Evolutionary conservation across 2,329 filamentous ascomycete species (phyloP).

Genomic region (Pseudogymnoascus sp.): DNA sequence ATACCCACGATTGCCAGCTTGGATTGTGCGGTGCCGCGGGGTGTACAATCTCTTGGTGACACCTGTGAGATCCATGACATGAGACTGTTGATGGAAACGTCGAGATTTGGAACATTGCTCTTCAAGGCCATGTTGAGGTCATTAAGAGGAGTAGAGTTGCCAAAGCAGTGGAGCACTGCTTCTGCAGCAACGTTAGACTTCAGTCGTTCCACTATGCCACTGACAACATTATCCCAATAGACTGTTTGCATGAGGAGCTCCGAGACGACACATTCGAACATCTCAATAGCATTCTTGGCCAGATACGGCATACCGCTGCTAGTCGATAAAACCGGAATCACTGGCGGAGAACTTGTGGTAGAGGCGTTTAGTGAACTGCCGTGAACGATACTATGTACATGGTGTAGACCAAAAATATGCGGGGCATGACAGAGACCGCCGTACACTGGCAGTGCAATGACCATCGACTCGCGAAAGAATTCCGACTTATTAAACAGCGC

Average conservation of each 20-base stretch:
- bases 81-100: neutral
- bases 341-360: neutral
- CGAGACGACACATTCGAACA: neutral
- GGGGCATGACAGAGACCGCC: neutral
- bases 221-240: conserved; percentile 2
- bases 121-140: neutral
- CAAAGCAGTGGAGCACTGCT: neutral
- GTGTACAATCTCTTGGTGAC: neutral
- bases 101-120: neutral
- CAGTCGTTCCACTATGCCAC: neutral
- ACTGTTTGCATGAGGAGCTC: neutral
- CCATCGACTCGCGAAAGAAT: neutral
- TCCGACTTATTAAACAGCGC: neutral
- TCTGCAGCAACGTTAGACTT: neutral
- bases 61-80: neutral
- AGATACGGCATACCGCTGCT: neutral
- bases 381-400: neutral
- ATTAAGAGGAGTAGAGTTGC: neutral
- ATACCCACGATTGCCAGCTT: conserved; percentile 40
- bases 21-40: conserved; percentile 35
- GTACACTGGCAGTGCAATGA: neutral
- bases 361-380: neutral
- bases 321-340: neutral
- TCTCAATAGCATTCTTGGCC: neutral
- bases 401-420: neutral